Base-by-base conservation (phyloP, 2,329 filamentous ascomycete genomes). In the Fusarium robinianum region DNA sequence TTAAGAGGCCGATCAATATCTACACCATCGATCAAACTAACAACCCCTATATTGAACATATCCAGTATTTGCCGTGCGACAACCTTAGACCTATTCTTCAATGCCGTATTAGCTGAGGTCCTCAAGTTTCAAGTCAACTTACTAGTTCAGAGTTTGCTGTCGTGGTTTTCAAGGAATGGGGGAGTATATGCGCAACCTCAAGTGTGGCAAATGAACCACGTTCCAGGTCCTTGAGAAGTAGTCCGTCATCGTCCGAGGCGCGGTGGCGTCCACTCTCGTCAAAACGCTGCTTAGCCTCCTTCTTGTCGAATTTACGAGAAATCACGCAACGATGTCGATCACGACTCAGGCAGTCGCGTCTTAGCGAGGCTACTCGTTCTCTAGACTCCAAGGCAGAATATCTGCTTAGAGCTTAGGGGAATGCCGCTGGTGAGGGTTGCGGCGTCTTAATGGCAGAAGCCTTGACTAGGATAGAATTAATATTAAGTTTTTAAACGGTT, bases 301-400 rank as follows among this genome's bases (percentile, higher is more conserved):
- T 18, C 2, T 18, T 11, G n/a, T 27, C 16, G 11, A 37, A 37
- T 5, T 37, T 27, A 9, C 16, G 34, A 18, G 34, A 37, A 18
- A 37, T 37, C 8, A 26, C 22, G n/a, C 34, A 37, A 27, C 23
- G 23, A 37, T 37, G 34, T 27, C 34, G 15, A 26, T 37, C 34
- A n/a, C 34, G 34, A 27, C 25, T 26, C 7, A 37, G 34, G 22
- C 23, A 37, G 6, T 37, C 34, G 6, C 34, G 34, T 6, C 34
- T 37, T 2, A 37, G 16, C 11, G 34, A 37, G 10, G 34, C 34
- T 16, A 37, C 23, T 14, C 34, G 22, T 27, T 37, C 23, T 3
- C 14, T 18, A 12, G 34, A 37, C 16, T 17, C 34, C 15, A 37
- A 12, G 10, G 23, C 23, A 27, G 34, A 27, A 26, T 14, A 9